phyloP scores from a whole-genome alignment of 805 yeast genomes.

The Myxozyma kluyveri region DNA sequence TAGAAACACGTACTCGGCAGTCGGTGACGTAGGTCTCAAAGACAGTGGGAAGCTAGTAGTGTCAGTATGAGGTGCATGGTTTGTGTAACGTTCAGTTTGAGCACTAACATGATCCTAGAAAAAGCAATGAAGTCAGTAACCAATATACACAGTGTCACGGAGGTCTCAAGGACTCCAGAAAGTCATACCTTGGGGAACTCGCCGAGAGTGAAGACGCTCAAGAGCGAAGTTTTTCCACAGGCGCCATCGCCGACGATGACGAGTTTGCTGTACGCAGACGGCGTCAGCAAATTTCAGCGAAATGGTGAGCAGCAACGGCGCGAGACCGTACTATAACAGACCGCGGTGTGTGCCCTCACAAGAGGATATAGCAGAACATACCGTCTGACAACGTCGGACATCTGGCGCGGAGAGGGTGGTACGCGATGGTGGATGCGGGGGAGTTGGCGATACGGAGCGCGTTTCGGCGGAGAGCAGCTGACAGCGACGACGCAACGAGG shows the following conservation, averaged over 20 bases:
- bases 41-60: constrained; percentile 78
- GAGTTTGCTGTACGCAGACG: constrained; percentile 24
- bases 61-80: neutral
- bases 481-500: too few relatives aligned
- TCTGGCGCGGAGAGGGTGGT: neutral
- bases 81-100: neutral
- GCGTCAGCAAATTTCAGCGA: neutral
- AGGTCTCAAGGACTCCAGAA: neutral
- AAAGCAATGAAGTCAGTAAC: neutral
- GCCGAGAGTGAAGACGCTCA: constrained; percentile 89
- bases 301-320: neutral
- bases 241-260: constrained; percentile 48
- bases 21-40: constrained; percentile 93
- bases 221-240: constrained; percentile 92
- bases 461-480: too few relatives aligned
- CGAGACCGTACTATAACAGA: too few relatives aligned
- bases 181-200: constrained; percentile 76
- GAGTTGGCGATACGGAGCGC: too few relatives aligned
- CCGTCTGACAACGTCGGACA: neutral
- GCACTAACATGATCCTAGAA: constrained; percentile 30
- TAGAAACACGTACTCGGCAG: constrained; percentile 53
- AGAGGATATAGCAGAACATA: neutral
- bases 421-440: neutral
- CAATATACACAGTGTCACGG: neutral
- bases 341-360: too few relatives aligned